These are phyloP conservation scores for Wickerhamomyces sp. DNA, from an alignment of 1,139 yeast species.

Conservation along the genomic window DNA sequence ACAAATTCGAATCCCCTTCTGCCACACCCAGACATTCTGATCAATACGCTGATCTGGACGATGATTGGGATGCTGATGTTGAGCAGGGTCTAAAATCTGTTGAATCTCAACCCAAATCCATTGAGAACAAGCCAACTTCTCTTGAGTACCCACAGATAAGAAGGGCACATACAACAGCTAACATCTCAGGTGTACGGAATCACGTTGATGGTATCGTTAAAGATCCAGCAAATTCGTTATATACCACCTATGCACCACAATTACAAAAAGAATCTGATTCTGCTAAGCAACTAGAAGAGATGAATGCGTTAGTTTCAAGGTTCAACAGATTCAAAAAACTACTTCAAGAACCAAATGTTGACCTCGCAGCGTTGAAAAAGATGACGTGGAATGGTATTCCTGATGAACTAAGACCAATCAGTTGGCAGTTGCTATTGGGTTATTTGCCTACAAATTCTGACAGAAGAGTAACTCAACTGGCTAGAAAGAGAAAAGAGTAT, in stretches of 20 bases:
- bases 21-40: conserved; percentile 23
- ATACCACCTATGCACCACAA: conserved; percentile 30
- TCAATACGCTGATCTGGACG: conserved; percentile 64
- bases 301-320: conserved; percentile 56
- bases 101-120: conserved; percentile 26
- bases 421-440: conserved; percentile 89
- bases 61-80: conserved; percentile 88
- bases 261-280: conserved; percentile 25
- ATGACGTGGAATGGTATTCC: conserved; percentile 97
- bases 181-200: conserved; percentile 23
- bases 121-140: conserved; percentile 25
- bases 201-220: conserved; percentile 32
- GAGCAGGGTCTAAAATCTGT: conserved; percentile 43
- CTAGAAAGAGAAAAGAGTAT: conserved; percentile 83
- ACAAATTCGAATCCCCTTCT: conserved; percentile 8
- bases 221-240: conserved; percentile 32
- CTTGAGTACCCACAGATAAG: conserved; percentile 18
- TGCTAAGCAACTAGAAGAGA: conserved; percentile 42
- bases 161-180: conserved; percentile 9
- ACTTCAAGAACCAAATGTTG: conserved; percentile 57
- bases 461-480: conserved; percentile 64
- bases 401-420: conserved; percentile 66
- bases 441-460: conserved; percentile 83
- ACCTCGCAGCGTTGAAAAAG: conserved; percentile 62
- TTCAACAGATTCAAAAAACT: conserved; percentile 64